A percentile compares a stretch with the other conserved stretches of the same genome.
These are phyloP conservation scores for Cercospora beticola DNA, from an alignment of 2,329 filamentous ascomycete genomes.

Conservation along the genomic window DNA sequence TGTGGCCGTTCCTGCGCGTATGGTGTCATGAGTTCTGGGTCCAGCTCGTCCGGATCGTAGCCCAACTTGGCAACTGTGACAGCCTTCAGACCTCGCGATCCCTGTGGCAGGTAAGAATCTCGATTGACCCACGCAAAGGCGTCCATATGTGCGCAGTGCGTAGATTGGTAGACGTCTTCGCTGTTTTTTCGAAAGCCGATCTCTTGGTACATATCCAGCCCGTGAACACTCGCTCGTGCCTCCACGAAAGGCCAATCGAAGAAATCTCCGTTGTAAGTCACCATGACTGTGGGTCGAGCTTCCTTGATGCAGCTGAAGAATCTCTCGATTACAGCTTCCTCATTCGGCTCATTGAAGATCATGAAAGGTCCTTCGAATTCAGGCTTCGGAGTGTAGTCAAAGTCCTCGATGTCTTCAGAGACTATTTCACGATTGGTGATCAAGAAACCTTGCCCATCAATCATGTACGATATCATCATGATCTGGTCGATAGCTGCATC, in stretches of 20 bases:
- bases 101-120: constrained; percentile 96
- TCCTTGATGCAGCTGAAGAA: constrained; percentile 97
- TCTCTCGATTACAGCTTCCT: constrained; percentile 80
- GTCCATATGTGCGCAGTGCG: constrained; percentile 97
- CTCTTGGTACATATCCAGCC: constrained; percentile 98
- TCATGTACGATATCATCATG: constrained; percentile 99
- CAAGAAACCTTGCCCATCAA: constrained; percentile 94
- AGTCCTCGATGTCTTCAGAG: constrained; percentile 94
- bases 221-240: constrained; percentile 84
- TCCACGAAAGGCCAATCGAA: constrained; percentile 99
- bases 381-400: constrained; percentile 96
- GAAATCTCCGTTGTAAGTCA: constrained; percentile 99
- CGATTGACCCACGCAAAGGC: constrained; percentile 99
- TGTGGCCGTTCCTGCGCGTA: constrained; percentile 85
- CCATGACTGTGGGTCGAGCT: constrained; percentile 90
- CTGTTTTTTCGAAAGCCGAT: constrained; percentile 94
- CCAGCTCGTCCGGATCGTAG: constrained; percentile 96
- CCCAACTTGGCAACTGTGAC: constrained; percentile 97
- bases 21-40: constrained; percentile 95
- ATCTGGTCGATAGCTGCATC: constrained; percentile 93
- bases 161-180: constrained; percentile 94
- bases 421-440: constrained; percentile 98
- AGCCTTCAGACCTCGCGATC: constrained; percentile 93
- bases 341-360: constrained; percentile 97
- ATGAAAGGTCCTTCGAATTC: constrained; percentile 95